Evolutionary conservation across 768 basidiomycete species (phyloP).

Genomic region (Mycena belliarum): DNA sequence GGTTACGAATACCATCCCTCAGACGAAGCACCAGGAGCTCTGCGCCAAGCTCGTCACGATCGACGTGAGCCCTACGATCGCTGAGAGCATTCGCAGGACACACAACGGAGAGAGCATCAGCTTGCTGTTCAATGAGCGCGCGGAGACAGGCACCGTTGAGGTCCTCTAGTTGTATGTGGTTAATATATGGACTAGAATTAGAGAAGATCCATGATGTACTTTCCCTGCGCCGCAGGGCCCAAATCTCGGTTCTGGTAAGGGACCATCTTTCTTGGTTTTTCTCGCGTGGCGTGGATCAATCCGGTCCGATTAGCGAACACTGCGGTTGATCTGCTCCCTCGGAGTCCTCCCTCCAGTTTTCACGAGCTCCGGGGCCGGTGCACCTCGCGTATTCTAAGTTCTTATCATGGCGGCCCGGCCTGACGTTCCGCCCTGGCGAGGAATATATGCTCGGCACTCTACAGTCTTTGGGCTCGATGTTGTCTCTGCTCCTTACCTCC

Average conservation of each 20-base stretch:
- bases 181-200: not conserved
- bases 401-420: slow-evolving; percentile 1
- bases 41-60: slow-evolving; percentile 84
- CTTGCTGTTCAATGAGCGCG: slow-evolving; percentile 83
- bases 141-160: slow-evolving; percentile 48
- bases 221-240: not conserved
- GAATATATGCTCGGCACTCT: not conserved
- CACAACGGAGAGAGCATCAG: slow-evolving; percentile 95
- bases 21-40: slow-evolving; percentile 59
- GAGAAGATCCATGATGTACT: not conserved
- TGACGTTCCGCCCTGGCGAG: not conserved
- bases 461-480: slow-evolving; percentile 6
- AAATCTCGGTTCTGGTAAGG: too few species aligned
- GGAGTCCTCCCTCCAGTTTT: too few species aligned
- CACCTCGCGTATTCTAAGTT: too few species aligned
- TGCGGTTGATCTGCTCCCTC: too few species aligned
- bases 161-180: slow-evolving; percentile 30
- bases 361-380: too few species aligned
- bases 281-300: too few species aligned
- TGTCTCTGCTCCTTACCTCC: not conserved
- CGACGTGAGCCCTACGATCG: slow-evolving; percentile 89
- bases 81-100: slow-evolving; percentile 93
- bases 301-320: too few species aligned
- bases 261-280: too few species aligned
- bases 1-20: slow-evolving; percentile 96